Conservation (phyloP, 1,139 yeast species). For the Hansenula sp. region DNA sequence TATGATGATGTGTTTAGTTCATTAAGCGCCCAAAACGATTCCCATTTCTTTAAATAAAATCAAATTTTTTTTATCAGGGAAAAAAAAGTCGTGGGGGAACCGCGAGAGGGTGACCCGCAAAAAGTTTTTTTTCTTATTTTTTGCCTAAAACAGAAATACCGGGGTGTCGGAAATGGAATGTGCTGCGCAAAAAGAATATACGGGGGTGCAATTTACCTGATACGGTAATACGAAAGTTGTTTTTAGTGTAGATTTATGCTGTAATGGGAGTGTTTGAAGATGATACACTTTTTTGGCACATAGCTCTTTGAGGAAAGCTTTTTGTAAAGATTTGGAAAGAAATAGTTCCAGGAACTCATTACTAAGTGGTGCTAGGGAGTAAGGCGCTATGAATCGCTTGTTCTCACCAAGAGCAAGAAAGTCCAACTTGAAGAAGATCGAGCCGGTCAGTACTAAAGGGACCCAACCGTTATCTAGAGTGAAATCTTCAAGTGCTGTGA, state of each 20-base stretch:
- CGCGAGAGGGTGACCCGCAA: not conserved
- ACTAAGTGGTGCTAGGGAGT: not conserved
- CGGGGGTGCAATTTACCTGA: not conserved
- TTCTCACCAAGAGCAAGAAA: not conserved
- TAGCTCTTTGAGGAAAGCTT: not conserved
- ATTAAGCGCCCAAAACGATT: no score
- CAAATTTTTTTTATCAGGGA: no score
- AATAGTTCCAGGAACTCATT: not conserved
- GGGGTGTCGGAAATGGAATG: not conserved
- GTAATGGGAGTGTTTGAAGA: no score
- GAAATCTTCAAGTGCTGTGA: slow-evolving; percentile 41
- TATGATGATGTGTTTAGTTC: not conserved
- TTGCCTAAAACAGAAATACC: not conserved
- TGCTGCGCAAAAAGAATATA: not conserved
- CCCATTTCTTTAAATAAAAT: no score
- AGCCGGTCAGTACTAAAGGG: slow-evolving; percentile 12
- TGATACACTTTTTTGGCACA: not conserved
- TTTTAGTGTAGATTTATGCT: no score
- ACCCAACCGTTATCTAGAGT: slow-evolving; percentile 32
- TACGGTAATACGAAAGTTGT: no score
- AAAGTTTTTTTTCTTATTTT: not conserved
- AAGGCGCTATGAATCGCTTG: not conserved
- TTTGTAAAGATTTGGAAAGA: not conserved
- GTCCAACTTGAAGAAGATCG: slow-evolving; percentile 1
- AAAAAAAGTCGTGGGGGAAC: no score